phyloP scores from a whole-genome alignment of 495 filamentous ascomycete species.

The Penicillium robsamsonii region DNA sequence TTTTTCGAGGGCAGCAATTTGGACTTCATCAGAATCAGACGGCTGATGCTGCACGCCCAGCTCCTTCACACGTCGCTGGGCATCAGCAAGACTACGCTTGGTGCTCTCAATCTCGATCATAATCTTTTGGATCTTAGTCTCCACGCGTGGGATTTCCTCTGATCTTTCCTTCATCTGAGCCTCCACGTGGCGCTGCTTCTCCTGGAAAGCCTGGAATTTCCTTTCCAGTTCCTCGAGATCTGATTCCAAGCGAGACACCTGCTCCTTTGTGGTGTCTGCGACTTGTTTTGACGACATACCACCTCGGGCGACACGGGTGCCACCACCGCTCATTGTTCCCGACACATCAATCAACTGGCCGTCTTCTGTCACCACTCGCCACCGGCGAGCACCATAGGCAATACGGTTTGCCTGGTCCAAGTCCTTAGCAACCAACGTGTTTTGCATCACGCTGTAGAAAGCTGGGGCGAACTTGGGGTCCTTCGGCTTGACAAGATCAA shows the following conservation, averaged over 20 bases:
- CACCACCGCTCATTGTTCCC: slow-evolving; percentile 97
- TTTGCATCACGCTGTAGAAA: slow-evolving; percentile 89
- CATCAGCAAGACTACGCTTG: slow-evolving; percentile 78
- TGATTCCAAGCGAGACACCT: slow-evolving; percentile 78
- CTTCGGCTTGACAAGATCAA: slow-evolving; percentile 89
- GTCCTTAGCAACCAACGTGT: slow-evolving; percentile 91
- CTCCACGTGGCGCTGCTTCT: slow-evolving; percentile 76
- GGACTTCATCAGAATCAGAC: slow-evolving; percentile 71
- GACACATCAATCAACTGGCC: slow-evolving; percentile 96
- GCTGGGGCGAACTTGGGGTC: slow-evolving; percentile 84
- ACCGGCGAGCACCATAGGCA: slow-evolving; percentile 86
- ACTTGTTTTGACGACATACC: slow-evolving; percentile 95
- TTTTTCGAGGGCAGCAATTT: slow-evolving; percentile 67
- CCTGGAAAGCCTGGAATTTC: slow-evolving; percentile 74
- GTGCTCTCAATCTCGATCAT: slow-evolving; percentile 84
- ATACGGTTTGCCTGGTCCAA: slow-evolving; percentile 93
- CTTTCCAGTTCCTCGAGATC: slow-evolving; percentile 84
- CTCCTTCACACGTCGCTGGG: slow-evolving; percentile 79
- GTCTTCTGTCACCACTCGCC: slow-evolving; percentile 93
- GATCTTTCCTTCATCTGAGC: slow-evolving; percentile 65
- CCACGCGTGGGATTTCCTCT: slow-evolving; percentile 78
- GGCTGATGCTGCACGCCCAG: slow-evolving; percentile 74
- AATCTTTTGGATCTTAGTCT: slow-evolving; percentile 91
- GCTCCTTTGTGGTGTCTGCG: slow-evolving; percentile 78
- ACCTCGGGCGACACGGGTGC: slow-evolving; percentile 79